Percentiles rank a stretch among this genome's conserved stretches.
phyloP scores from a whole-genome alignment of 2,329 filamentous ascomycete species.

The Paracoccidioides brasiliensis region DNA sequence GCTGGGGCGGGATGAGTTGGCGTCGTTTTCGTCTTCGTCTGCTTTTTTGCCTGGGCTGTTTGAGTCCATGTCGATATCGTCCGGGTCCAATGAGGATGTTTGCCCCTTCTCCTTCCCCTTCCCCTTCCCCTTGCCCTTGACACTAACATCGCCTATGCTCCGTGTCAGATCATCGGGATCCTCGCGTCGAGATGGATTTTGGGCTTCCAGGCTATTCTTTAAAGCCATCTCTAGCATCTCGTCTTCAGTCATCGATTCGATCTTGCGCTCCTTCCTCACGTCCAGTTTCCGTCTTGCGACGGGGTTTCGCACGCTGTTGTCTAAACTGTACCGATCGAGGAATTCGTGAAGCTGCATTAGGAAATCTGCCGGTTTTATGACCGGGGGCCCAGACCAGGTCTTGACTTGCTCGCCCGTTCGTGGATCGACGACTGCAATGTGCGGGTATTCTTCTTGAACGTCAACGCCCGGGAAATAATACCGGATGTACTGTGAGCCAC shows the following conservation, averaged over 20 bases:
- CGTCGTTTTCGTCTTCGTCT: conserved; percentile 22
- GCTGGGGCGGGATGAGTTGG: conserved; percentile 17
- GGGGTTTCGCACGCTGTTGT: conserved; percentile 79
- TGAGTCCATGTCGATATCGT: conserved; percentile 21
- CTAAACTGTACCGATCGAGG: conserved; percentile 89
- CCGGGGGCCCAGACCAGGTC: conserved; percentile 77
- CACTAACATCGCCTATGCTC: conserved; percentile 39
- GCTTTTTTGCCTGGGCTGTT: conserved; percentile 8
- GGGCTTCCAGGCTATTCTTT: conserved; percentile 66
- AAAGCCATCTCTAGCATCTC: conserved; percentile 94
- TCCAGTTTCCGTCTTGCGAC: conserved; percentile 68
- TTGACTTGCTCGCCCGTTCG: conserved; percentile 96
- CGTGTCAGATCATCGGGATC: conserved; percentile 86
- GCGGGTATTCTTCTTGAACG: conserved; percentile 79
- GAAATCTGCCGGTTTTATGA: conserved; percentile 65
- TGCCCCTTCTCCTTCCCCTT: conserved; percentile 38
- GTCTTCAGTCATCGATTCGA: conserved; percentile 87
- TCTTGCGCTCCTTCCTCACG: conserved; percentile 54
- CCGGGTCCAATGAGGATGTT: conserved; percentile 24
- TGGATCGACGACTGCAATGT: conserved; percentile 91
- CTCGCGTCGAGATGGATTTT: conserved; percentile 39
- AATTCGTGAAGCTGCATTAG: conserved; percentile 89
- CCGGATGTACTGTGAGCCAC: conserved; percentile 67
- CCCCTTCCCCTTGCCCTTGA: conserved; percentile 39
- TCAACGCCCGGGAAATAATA: conserved; percentile 80